Evolutionary conservation across 768 basidiomycete species (phyloP).

Genomic region (Mycena latifolia): DNA sequence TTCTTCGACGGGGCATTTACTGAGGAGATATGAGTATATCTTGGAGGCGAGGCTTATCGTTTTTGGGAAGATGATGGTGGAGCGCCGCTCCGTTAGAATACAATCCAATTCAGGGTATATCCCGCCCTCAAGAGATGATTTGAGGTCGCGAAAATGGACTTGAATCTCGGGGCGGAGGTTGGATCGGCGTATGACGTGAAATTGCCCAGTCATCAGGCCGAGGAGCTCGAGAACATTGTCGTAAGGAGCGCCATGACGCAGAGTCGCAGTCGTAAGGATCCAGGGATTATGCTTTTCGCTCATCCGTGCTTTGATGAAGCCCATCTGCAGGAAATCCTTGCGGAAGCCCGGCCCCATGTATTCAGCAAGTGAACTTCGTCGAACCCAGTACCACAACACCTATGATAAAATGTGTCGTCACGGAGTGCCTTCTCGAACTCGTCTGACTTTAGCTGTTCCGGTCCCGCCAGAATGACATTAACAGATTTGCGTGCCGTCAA

Average conservation of each 20-base stretch:
- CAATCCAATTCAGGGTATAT: background rate
- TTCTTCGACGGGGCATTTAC: background rate
- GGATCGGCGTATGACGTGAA: too few relatives aligned
- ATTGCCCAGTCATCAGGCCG: too few relatives aligned
- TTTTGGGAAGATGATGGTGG: background rate
- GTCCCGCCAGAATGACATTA: background rate
- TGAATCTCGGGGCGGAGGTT: background rate
- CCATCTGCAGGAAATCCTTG: slow-evolving; percentile 33
- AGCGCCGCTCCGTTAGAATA: background rate
- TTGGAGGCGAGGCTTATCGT: background rate
- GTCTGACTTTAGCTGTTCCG: too few relatives aligned
- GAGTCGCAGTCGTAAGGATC: background rate
- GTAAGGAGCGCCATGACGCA: background rate
- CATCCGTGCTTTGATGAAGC: slow-evolving; percentile 23
- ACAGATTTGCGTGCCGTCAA: background rate
- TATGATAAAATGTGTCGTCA: slow-evolving; percentile 12
- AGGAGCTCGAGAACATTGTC: background rate
- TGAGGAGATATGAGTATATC: background rate
- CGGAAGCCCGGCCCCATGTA: slow-evolving; percentile 30
- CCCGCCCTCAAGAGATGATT: background rate
- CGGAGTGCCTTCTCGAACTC: slow-evolving; percentile 9
- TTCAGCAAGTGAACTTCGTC: slow-evolving; percentile 32
- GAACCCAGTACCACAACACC: slow-evolving; percentile 21
- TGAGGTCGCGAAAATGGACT: background rate
- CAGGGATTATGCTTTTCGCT: background rate